Conservation (phyloP, 2,329 filamentous ascomycete genomes). For the Trichophyton simii region DNA sequence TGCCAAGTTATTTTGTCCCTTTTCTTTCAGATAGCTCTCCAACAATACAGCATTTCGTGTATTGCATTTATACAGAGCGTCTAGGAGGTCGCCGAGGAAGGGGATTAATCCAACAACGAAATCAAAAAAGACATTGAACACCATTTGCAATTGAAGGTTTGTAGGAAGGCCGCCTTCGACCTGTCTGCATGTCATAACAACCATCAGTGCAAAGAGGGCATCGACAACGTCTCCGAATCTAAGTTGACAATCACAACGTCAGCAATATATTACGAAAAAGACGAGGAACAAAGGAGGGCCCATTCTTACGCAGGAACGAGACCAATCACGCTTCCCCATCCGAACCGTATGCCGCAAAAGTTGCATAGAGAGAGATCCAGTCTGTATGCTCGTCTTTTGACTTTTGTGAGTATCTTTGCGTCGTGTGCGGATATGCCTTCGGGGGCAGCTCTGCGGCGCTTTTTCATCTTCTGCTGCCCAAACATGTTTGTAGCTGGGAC, state of each 20-base stretch:
- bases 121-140: constrained; percentile 56
- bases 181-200: constrained; percentile 58
- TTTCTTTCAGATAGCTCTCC: constrained; percentile 33
- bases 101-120: constrained; percentile 40
- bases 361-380: constrained; percentile 78
- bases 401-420: constrained; percentile 66
- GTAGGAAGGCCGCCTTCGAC: constrained; percentile 60
- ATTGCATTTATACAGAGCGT: constrained; percentile 38
- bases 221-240: constrained; percentile 67
- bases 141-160: constrained; percentile 55
- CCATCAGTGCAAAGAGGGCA: constrained; percentile 58
- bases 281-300: not conserved
- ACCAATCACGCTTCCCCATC: constrained; percentile 78
- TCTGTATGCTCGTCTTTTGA: constrained; percentile 72
- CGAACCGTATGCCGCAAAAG: constrained; percentile 69
- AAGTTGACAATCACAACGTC: not conserved
- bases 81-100: constrained; percentile 38
- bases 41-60: constrained; percentile 36
- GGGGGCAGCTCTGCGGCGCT: constrained; percentile 71
- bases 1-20: constrained; percentile 20
- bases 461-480: constrained; percentile 57
- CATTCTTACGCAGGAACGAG: constrained; percentile 62
- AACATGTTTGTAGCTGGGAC: constrained; percentile 62
- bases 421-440: constrained; percentile 74
- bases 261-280: not conserved